Evolutionary conservation across 2,329 filamentous ascomycete genomes (phyloP).

Genomic region (Monilinia aucupariae): DNA sequence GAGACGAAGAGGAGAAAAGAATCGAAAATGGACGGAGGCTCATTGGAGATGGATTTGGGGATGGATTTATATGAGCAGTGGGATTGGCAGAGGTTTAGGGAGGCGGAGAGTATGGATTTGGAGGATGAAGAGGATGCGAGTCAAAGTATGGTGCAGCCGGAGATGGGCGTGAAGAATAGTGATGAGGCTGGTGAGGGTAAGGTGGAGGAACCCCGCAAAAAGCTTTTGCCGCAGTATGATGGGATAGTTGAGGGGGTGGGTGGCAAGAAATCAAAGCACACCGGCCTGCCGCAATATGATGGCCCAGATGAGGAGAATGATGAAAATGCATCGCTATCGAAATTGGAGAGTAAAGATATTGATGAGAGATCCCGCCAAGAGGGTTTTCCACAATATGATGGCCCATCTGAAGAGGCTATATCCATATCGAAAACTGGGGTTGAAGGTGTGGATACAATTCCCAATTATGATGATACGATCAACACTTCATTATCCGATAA

Average conservation of each 20-base stretch:
- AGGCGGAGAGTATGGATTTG: conserved; percentile 2
- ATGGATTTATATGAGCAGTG: conserved; percentile 7
- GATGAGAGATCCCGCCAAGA: background rate
- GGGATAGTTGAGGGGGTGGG: background rate
- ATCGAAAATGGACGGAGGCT: background rate
- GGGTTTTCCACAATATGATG: background rate
- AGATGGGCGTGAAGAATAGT: background rate
- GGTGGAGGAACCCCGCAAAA: no score
- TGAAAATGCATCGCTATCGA: background rate
- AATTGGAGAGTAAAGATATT: background rate
- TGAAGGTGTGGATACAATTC: background rate
- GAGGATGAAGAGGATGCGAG: background rate
- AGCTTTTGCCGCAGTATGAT: background rate
- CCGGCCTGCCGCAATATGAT: background rate
- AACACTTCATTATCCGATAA: background rate
- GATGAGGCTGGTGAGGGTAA: background rate
- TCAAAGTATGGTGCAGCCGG: background rate
- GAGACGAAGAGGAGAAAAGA: no score
- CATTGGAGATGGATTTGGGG: background rate
- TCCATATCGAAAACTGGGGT: background rate
- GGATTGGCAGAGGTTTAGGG: conserved; percentile 8
- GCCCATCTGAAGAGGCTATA: background rate
- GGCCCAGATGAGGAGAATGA: background rate
- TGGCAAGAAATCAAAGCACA: background rate
- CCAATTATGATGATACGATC: background rate